Evolutionary conservation across 768 basidiomycete genomes (phyloP), one percentile per base, ranked within the genome.

Genomic region (Lentinula detonsa): DNA sequence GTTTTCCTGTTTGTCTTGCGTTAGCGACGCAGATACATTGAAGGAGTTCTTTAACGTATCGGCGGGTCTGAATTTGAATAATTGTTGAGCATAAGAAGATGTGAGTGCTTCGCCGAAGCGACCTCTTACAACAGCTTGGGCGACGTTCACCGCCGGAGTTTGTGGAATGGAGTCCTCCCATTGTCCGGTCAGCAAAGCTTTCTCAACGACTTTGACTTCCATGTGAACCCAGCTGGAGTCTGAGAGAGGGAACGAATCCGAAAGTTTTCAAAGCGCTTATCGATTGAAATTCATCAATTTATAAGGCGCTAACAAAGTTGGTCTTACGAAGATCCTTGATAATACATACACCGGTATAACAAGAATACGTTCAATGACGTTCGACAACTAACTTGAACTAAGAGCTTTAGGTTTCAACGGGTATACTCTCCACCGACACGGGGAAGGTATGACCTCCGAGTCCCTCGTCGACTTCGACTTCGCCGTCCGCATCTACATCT

Each of bases 401-500:
- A 28, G 28, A 28, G 28, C 28, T 28, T 81, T 90, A n/a, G 81
- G 85, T 37, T 69, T 91, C 3, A 87, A 84, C 61, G 80, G 82
- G 21, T 82, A 88, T 66, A 88, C 31, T 31, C 3, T 28, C 55
- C 8, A 13, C 40, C 16, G 55, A 10, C 21, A 54, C 53, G 10
- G 53, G 53, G 21, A 54, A 40, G 7, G 18, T 21, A n/a, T 54
- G 53, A 10, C 34, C 34, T 18, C 53, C 53, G 87, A 5, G 77
- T 31, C 65, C 67, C 23, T 79, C 77, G 13, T 81, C 80, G 13
- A 76, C 74, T 61, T 79, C 77, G 18, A 76, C 74, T 61, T 79
- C 85, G 3, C 83, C 85, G 42, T 88, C 87, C 2, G 84, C 86
- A 63, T 75, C 80, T 71, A 77, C 90, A 66, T 69, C 82, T 66